These are phyloP conservation scores for Spizellomyces punctatus DNA, from an alignment of 192 early-diverging fungal species.

Conservation along the genomic window DNA sequence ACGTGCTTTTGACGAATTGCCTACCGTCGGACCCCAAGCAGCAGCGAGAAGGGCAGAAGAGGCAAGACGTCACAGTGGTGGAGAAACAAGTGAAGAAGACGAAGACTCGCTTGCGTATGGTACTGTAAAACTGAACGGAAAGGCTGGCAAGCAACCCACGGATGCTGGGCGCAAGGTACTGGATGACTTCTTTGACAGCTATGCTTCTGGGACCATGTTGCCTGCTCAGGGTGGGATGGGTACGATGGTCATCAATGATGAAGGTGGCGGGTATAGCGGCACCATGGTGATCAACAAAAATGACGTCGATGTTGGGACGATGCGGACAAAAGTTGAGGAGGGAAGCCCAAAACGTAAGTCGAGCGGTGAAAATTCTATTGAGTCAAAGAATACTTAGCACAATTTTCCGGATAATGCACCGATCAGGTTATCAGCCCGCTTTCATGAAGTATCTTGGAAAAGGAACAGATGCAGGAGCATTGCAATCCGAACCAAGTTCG, in stretches of 20 bases:
- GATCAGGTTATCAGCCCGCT: constrained; percentile 25
- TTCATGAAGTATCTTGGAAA: constrained; percentile 32
- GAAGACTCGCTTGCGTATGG: background rate
- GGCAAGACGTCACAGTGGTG: background rate
- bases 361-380: background rate
- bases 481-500: background rate
- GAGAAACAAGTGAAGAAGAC: background rate
- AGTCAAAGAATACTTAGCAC: too few relatives aligned
- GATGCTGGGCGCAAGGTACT: background rate
- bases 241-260: constrained; percentile 4
- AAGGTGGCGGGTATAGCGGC: constrained; percentile 5
- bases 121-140: background rate
- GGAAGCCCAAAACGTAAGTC: background rate
- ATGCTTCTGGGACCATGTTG: constrained; percentile 17
- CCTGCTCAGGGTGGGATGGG: background rate
- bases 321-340: background rate
- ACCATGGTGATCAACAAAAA: constrained; percentile 23
- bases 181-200: background rate
- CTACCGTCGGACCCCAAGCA: constrained; percentile 10
- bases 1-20: constrained; percentile 8
- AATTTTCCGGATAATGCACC: too few relatives aligned
- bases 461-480: background rate
- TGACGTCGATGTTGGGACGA: background rate
- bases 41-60: background rate
- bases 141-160: background rate